Base-by-base conservation (phyloP, 2,329 filamentous ascomycete genomes). In the Pseudogymnoascus sp. region DNA sequence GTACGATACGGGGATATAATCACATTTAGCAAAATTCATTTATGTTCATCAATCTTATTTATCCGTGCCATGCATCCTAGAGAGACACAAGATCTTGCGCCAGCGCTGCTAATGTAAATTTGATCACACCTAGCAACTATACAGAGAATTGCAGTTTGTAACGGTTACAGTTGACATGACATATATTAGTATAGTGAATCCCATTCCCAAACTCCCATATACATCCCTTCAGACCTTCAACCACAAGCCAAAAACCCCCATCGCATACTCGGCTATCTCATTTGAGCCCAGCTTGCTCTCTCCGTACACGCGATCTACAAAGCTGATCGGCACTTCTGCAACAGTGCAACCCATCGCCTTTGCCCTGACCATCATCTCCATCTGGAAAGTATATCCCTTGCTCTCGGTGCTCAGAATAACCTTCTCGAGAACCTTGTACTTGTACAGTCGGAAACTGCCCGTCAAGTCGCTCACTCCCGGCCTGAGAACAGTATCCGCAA, bases 301-400 rank as follows among this genome's bases (percentile, higher is more conserved):
- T 33, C 94, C 94, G 73, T 96, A 99, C 54, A 99, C 76, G 62
- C 94, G 85, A 75, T 99, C 95, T 40, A 97, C 94, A 74, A 99
- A 99, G 24, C 85, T 90, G 68, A 99, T 99, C 10, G 94, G 94
- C 64, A 96, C 93, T 81, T 99, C 94, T 13, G 90, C 90, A 33
- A 99, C 93, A 37, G 87, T 89, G 78, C 85, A 96, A 0, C 94
- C 93, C 90, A 97, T 92, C 13, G 89, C 90, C 84, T 97, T 97
- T 35, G 94, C 94, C 64, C 92, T 83, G 7, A 97, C 93, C 87
- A 97, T 97, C 86, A 99, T 89, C 82, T 97, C 93, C 94, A 99
- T 99, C 84, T 99, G 94, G 81, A 99, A 99, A 40, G 89, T 93
- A 75, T 97, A 99, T 2, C 94, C 94, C 79, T 97, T 96, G 74